phyloP scores from a whole-genome alignment of 2,329 filamentous ascomycete species.

The Cephalotrichum gorgonifer region DNA sequence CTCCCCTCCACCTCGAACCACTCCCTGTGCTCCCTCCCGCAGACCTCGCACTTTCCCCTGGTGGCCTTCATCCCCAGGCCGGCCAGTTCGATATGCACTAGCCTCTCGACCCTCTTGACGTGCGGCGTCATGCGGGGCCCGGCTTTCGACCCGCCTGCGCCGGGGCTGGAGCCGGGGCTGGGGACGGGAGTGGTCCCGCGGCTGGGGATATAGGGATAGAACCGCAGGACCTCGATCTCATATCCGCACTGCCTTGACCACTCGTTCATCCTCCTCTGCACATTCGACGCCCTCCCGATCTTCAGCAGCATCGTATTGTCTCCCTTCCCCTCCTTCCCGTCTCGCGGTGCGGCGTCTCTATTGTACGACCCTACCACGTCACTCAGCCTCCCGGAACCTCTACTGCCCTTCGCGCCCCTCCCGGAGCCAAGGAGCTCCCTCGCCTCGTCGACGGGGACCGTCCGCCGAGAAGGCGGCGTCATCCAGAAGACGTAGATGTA shows the following conservation, averaged over 20 bases:
- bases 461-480: conserved; percentile 49
- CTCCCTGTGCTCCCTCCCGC: conserved; percentile 78
- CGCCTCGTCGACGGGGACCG: conserved; percentile 46
- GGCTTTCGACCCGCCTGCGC: conserved; percentile 13
- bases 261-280: conserved; percentile 82
- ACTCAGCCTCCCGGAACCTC: conserved; percentile 35
- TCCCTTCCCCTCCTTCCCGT: conserved; percentile 5
- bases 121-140: conserved; percentile 66
- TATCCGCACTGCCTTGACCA: conserved; percentile 93
- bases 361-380: conserved; percentile 34
- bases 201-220: conserved; percentile 70
- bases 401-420: conserved; percentile 15
- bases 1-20: conserved; percentile 88
- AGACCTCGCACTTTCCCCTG: conserved; percentile 56
- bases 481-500: conserved; percentile 99
- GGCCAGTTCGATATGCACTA: conserved; percentile 84
- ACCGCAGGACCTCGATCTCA: conserved; percentile 76
- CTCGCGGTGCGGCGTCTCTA: conserved; percentile 29
- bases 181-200: conserved; percentile 1
- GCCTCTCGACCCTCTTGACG: conserved; percentile 75
- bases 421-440: conserved; percentile 31
- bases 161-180: not conserved
- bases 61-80: conserved; percentile 45
- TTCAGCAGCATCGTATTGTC: conserved; percentile 56
- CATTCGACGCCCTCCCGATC: conserved; percentile 64